A percentile compares a stretch with the other conserved stretches of the same genome.
Evolutionary conservation across 148 eudicot species (phyloP).

Genomic region (Arbutus unedo): DNA sequence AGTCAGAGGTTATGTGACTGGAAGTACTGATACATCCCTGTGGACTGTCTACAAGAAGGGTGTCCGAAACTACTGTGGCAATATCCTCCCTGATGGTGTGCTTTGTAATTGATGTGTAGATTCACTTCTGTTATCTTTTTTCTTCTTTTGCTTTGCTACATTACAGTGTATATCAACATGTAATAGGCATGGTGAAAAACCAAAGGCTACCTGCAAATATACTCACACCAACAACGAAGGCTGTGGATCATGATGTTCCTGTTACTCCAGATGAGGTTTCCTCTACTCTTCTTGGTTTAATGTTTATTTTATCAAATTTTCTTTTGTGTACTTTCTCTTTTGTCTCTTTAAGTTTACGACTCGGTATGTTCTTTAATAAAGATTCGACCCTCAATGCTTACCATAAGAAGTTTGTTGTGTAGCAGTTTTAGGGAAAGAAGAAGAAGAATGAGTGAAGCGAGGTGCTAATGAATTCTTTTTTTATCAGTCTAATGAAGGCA

Average conservation of each 20-base stretch:
- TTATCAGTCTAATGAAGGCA: neutral
- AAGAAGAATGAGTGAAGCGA: conserved; percentile 2
- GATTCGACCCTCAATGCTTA: neutral
- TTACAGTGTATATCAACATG: conserved; percentile 11
- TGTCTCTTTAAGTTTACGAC: neutral
- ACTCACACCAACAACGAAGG: conserved; percentile 96
- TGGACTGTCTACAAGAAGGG: conserved; percentile 97
- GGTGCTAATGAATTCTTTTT: neutral
- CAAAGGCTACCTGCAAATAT: conserved; percentile 73
- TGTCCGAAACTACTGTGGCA: conserved; percentile 86
- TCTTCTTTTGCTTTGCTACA: neutral
- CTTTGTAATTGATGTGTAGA: conserved; percentile 11
- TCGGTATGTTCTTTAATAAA: neutral
- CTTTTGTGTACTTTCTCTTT: neutral
- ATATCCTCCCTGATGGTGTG: conserved; percentile 79
- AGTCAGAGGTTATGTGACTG: conserved; percentile 98
- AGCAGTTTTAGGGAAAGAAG: neutral
- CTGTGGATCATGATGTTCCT: conserved; percentile 97
- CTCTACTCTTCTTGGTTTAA: neutral
- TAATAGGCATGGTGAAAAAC: conserved; percentile 77
- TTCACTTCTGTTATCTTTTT: neutral
- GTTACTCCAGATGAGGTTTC: conserved; percentile 82
- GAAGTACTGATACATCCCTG: conserved; percentile 95
- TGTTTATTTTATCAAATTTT: neutral
- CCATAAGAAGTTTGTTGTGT: neutral